Conservation (phyloP, 1,284 basidiomycete genomes). For the Trichosporon sp. region DNA sequence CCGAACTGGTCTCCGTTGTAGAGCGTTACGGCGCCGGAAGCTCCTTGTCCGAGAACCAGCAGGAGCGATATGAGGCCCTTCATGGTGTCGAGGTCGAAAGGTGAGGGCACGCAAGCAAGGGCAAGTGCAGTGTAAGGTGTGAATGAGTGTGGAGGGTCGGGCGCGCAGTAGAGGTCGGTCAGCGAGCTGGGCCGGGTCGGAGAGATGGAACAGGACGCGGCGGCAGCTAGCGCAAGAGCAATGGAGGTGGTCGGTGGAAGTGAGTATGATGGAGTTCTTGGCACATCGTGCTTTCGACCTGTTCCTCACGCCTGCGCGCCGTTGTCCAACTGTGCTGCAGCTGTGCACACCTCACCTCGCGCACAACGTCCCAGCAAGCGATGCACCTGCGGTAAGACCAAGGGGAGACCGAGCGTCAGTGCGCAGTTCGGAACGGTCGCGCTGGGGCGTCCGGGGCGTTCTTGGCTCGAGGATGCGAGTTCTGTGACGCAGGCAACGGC, state of each 20-base stretch:
- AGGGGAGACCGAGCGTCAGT: background rate
- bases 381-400: background rate
- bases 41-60: background rate
- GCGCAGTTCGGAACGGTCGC: background rate
- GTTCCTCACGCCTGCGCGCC: background rate
- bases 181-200: background rate
- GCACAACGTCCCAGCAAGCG: background rate
- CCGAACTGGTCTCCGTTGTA: conserved; percentile 1
- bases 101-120: background rate
- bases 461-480: background rate
- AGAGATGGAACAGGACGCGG: background rate
- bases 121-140: background rate
- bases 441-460: background rate
- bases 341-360: background rate
- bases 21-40: background rate
- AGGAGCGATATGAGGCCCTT: background rate
- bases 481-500: background rate
- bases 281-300: background rate
- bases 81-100: background rate
- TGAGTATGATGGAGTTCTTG: background rate
- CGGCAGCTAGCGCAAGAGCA: background rate
- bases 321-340: background rate
- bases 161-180: background rate
- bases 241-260: background rate
- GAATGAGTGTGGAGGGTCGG: background rate